Base-by-base conservation (phyloP, 495 filamentous ascomycete genomes). In the Penicillium pulvis region DNA sequence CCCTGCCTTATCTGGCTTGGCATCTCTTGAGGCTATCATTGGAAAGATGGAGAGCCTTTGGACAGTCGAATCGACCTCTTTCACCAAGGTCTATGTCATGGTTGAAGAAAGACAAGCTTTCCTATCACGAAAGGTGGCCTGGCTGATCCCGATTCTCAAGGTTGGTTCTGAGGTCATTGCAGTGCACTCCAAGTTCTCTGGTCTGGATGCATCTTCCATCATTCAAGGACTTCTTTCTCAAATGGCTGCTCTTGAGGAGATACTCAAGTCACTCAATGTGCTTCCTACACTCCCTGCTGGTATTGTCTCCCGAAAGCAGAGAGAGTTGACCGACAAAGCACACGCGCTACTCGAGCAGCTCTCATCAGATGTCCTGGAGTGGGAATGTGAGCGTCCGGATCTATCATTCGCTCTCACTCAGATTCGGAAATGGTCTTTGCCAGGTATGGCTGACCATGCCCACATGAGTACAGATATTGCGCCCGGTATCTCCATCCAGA, bases 351-450 rank as follows among this genome's bases (percentile, higher is more conserved):
- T 89, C 36, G 55, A 63, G 1, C 62, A 71, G 41, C 69, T 93
- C 16, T 70, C 66, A 9, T 41, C 33, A 4, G 74, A 80, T 14
- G 52, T 92, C 20, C 55, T 62, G 8, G 66, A 64, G 11, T 73
- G 81, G 62, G 68, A 65, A 5, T 62, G 76, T 45, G 57, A 75
- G 19, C 78, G 83, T 12, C 83, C 86, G 6, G 82, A 83, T 28
- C 68, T 91, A n/a, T 75, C 77, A 5, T 91, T 89, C 61, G 72
- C 86, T 39, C 62, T 90, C 11, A 71, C 80, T 46, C 86, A 91
- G 60, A 79, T 91, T 23, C 19, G 51, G 65, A 12, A 65, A 72
- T 14, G 26, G 53, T 19, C 12, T 17, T 43, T 42, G 33, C 36
- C 36, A 23, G 20, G 20, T 17, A 28, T n/a, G 39, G 16, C 51